Evolutionary conservation across 495 filamentous ascomycete genomes (phyloP).

Genomic region (Lophiotrema nucula): DNA sequence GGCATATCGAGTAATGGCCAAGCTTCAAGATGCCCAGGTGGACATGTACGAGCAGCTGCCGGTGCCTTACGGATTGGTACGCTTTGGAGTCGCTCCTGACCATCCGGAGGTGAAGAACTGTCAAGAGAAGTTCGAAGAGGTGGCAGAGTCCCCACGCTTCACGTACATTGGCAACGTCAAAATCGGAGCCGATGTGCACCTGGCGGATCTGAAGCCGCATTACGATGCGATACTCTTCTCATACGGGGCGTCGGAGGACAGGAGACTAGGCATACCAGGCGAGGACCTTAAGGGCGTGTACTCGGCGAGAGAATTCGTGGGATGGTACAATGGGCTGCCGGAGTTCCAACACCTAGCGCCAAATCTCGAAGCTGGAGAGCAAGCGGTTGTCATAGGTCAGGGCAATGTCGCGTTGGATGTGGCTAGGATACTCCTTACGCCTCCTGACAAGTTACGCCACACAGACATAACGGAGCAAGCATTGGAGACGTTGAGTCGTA

Average conservation of each 20-base stretch:
- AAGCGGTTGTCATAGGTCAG: constrained; percentile 87
- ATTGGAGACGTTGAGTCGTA: constrained; percentile 68
- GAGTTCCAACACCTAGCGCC: constrained; percentile 76
- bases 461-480: constrained; percentile 89
- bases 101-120: constrained; percentile 99
- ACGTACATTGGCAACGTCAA: constrained; percentile 89
- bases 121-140: constrained; percentile 85
- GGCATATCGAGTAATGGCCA: constrained; percentile 76
- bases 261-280: constrained; percentile 73
- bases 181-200: constrained; percentile 70
- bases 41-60: constrained; percentile 97
- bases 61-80: constrained; percentile 85
- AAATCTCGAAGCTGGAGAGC: constrained; percentile 71
- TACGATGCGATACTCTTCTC: constrained; percentile 93
- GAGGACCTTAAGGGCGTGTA: constrained; percentile 75
- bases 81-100: constrained; percentile 94
- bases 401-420: constrained; percentile 96
- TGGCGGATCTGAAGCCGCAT: constrained; percentile 68
- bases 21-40: constrained; percentile 66
- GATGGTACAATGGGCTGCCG: constrained; percentile 96
- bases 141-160: constrained; percentile 76
- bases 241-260: constrained; percentile 86
- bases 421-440: constrained; percentile 77
- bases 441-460: constrained; percentile 66
- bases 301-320: constrained; percentile 91